Evolutionary conservation across 495 filamentous ascomycete species (phyloP).

Genomic region (Lasiosphaeris hirsuta): DNA sequence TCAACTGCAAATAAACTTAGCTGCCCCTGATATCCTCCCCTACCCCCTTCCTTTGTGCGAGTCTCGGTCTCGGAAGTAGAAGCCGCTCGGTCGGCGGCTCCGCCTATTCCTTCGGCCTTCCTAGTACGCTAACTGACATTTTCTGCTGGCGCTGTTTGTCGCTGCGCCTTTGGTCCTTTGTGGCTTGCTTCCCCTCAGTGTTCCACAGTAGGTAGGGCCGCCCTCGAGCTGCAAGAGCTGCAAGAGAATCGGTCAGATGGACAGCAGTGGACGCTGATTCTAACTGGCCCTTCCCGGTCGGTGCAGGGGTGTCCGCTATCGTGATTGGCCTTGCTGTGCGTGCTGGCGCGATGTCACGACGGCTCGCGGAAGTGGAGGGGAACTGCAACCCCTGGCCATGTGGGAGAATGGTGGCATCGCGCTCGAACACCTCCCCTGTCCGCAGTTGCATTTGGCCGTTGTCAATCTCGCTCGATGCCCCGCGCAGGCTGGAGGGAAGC

Average conservation of each 20-base stretch:
- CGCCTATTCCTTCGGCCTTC: too few species aligned
- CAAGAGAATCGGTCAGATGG: constrained; percentile 21
- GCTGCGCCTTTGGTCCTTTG: too few species aligned
- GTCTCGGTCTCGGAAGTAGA: too few species aligned
- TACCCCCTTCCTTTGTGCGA: not conserved
- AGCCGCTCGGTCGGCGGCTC: too few species aligned
- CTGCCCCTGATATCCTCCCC: not conserved
- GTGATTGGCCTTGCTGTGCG: constrained; percentile 22
- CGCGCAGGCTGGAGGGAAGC: constrained; percentile 2
- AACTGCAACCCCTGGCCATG: constrained; percentile 19
- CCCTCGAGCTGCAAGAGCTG: not conserved
- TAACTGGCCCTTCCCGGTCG: constrained; percentile 9
- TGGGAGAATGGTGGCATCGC: constrained; percentile 1
- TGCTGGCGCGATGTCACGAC: constrained; percentile 26
- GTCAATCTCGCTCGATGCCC: constrained; percentile 16
- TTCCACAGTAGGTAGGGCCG: not conserved
- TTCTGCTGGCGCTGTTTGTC: too few species aligned
- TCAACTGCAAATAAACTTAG: too few species aligned
- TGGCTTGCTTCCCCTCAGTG: too few species aligned
- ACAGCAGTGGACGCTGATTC: not conserved
- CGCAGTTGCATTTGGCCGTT: constrained; percentile 8
- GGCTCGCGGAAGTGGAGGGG: constrained; percentile 24
- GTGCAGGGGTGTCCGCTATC: constrained; percentile 7
- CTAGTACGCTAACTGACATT: too few species aligned
- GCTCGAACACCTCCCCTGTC: not conserved